Conservation (phyloP, 73 alveolate species). For the Tetrahymena borealis region DNA sequence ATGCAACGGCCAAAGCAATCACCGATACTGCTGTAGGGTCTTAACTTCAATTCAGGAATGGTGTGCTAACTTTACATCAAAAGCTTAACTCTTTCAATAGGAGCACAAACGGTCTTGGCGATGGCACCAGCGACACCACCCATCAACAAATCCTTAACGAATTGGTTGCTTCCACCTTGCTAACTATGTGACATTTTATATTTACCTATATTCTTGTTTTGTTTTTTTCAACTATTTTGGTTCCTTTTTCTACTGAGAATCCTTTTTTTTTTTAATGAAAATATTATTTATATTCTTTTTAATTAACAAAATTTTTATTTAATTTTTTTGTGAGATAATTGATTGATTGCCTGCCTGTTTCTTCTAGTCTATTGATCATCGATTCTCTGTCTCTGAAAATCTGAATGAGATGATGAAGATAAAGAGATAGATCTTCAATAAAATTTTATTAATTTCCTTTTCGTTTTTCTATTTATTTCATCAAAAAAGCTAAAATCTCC, state of each 20-base stretch:
- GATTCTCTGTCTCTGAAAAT: too few relatives aligned
- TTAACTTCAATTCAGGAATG: conserved; percentile 32
- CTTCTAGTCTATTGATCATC: too few relatives aligned
- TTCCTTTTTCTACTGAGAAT: background rate
- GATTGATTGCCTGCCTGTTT: too few relatives aligned
- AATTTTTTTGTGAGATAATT: too few relatives aligned
- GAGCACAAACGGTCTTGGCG: conserved; percentile 61
- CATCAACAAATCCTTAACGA: conserved; percentile 44
- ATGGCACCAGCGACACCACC: conserved; percentile 68
- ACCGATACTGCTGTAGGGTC: conserved; percentile 52
- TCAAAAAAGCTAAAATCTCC: too few relatives aligned
- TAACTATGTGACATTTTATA: conserved; percentile 4
- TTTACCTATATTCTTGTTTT: background rate
- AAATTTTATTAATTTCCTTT: too few relatives aligned
- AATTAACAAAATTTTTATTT: too few relatives aligned
- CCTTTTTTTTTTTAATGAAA: background rate
- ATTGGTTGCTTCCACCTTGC: conserved; percentile 8
- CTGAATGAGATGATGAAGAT: too few relatives aligned
- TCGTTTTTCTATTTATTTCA: too few relatives aligned
- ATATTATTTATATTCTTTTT: too few relatives aligned
- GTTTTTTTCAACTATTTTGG: background rate
- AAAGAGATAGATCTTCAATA: too few relatives aligned
- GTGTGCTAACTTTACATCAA: conserved; percentile 54
- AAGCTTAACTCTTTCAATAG: conserved; percentile 65
- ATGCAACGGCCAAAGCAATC: conserved; percentile 53